phyloP scores from a whole-genome alignment of 2,329 filamentous ascomycete species.

The Neonectria hederae region DNA sequence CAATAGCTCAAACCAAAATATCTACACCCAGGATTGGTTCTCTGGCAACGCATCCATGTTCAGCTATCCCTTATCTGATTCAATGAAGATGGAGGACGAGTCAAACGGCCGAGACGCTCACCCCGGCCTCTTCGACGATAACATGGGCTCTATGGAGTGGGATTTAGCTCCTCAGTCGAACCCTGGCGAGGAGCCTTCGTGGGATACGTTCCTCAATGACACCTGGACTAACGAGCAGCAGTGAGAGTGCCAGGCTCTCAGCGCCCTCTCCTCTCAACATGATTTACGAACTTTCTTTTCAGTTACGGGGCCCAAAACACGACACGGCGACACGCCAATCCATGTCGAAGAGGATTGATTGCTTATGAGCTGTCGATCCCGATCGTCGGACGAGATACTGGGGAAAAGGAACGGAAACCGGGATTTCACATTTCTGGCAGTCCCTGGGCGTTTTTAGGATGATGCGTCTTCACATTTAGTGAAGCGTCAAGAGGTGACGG shows the following conservation, averaged over 20 bases:
- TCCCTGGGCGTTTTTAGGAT: neutral
- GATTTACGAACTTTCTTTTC: slow-evolving; percentile 32
- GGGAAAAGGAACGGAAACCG: neutral
- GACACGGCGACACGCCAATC: neutral
- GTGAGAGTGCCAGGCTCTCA: slow-evolving; percentile 3
- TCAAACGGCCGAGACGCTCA: neutral
- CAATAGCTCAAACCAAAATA: slow-evolving; percentile 34
- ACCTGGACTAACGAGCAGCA: slow-evolving; percentile 36
- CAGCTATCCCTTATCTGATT: slow-evolving; percentile 6
- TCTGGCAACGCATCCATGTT: slow-evolving; percentile 12
- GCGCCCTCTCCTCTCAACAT: neutral
- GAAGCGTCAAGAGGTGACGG: neutral
- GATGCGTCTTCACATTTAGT: neutral
- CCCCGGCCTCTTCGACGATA: slow-evolving; percentile 4
- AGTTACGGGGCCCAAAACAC: neutral
- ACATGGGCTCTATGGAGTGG: slow-evolving; percentile 18
- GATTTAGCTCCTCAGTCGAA: slow-evolving; percentile 3
- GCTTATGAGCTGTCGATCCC: neutral
- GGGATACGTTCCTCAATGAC: slow-evolving; percentile 47
- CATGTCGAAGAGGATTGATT: neutral
- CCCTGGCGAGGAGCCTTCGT: slow-evolving; percentile 42
- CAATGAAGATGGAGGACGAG: slow-evolving; percentile 9
- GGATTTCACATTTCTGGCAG: neutral
- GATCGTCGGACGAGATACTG: neutral
- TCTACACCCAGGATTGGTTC: slow-evolving; percentile 30